Evolutionary conservation across 305 asterid genomes (phyloP).

Genomic region (Andrographis paniculata): DNA sequence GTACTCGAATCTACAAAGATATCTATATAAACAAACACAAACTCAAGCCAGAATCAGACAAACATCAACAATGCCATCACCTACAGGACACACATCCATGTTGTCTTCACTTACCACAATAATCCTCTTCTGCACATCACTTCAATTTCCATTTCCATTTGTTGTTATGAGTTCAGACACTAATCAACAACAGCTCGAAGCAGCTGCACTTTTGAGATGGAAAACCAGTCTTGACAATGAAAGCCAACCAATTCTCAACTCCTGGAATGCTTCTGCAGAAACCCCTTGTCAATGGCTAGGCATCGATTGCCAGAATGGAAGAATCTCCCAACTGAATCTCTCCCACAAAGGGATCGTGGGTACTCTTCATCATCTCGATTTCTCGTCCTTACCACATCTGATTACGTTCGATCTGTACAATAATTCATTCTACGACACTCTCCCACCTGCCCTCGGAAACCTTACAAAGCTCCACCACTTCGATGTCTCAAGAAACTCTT

Average conservation of each 20-base stretch:
- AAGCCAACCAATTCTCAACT: slow-evolving; percentile 17
- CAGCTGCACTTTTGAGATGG: slow-evolving; percentile 18
- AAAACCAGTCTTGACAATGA: slow-evolving; percentile 20
- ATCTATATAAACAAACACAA: too few species aligned
- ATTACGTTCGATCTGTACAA: slow-evolving; percentile 7
- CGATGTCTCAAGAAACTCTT: slow-evolving; percentile 11
- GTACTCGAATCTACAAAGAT: too few species aligned
- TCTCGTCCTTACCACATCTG: slow-evolving; percentile 13
- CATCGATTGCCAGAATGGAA: slow-evolving; percentile 23
- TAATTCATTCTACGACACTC: slow-evolving; percentile 22
- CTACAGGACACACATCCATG: too few species aligned
- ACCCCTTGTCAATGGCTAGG: slow-evolving; percentile 22
- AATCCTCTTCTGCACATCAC: too few species aligned
- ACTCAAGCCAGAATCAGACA: too few species aligned
- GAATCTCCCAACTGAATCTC: slow-evolving; percentile 13
- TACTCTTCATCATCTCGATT: slow-evolving; percentile 17
- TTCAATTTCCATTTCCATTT: too few species aligned
- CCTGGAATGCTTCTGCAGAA: slow-evolving; percentile 12
- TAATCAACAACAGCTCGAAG: too few species aligned
- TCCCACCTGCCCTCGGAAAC: slow-evolving; percentile 19
- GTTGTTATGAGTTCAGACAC: too few species aligned
- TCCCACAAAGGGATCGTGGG: slow-evolving; percentile 14
- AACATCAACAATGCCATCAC: too few species aligned
- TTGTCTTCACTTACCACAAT: too few species aligned
- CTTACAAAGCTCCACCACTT: slow-evolving; percentile 16